Conservation (phyloP, 768 basidiomycete species). For the Royoungia palumana region DNA sequence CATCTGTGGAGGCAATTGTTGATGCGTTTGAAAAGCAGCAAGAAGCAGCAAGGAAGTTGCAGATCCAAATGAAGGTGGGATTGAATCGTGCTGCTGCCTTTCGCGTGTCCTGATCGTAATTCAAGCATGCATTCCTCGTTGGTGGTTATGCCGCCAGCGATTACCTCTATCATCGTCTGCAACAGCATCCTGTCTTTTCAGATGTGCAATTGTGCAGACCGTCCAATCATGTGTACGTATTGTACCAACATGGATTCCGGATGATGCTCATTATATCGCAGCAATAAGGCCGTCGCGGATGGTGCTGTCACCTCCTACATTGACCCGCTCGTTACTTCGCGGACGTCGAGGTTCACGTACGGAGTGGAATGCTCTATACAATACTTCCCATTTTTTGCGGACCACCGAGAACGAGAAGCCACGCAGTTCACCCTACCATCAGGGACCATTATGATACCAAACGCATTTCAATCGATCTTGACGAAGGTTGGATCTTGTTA, state of each 20-base stretch:
- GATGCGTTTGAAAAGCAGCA: conserved; percentile 33
- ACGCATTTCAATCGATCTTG: conserved; percentile 38
- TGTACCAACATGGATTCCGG: neutral
- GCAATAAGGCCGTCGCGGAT: conserved; percentile 50
- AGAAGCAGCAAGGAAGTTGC: conserved; percentile 10
- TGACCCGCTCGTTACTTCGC: conserved; percentile 43
- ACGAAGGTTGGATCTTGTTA: conserved; percentile 17
- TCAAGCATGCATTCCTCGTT: conserved; percentile 42
- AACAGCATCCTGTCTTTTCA: conserved; percentile 31
- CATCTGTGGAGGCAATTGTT: conserved; percentile 35
- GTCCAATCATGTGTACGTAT: conserved; percentile 44
- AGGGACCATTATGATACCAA: conserved; percentile 30
- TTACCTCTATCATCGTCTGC: conserved; percentile 42
- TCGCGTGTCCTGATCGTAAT: neutral
- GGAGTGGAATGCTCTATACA: conserved; percentile 28
- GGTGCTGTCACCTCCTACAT: conserved; percentile 40
- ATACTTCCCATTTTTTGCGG: conserved; percentile 30
- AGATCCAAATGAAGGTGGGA: conserved; percentile 25
- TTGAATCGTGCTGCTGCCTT: neutral
- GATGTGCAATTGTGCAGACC: conserved; percentile 45
- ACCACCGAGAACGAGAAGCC: conserved; percentile 34
- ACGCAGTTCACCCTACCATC: conserved; percentile 19
- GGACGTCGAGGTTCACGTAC: conserved; percentile 42
- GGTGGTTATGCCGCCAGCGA: conserved; percentile 50
- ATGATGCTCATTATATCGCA: conserved; percentile 10